phyloP scores from a whole-genome alignment of 805 yeast species.

The Ogataea pini region DNA sequence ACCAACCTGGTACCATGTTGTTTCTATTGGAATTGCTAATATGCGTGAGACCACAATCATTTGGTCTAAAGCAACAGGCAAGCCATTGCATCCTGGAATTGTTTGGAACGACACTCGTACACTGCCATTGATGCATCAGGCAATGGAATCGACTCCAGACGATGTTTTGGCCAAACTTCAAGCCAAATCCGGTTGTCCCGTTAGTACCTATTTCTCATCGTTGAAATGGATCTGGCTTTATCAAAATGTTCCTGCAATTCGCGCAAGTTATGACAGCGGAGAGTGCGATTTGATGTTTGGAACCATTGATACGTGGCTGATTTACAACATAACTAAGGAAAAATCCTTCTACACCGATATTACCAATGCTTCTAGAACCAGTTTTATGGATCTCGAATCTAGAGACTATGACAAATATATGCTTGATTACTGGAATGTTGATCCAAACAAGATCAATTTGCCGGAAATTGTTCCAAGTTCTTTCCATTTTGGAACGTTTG shows the following conservation, averaged over 20 bases:
- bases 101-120: constrained; percentile 97
- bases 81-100: constrained; percentile 82
- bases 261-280: constrained; percentile 69
- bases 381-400: constrained; percentile 80
- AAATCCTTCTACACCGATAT: constrained; percentile 78
- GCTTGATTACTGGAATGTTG: constrained; percentile 78
- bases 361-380: constrained; percentile 89
- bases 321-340: constrained; percentile 76
- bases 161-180: constrained; percentile 59
- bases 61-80: constrained; percentile 84
- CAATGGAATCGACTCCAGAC: constrained; percentile 53
- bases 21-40: constrained; percentile 85
- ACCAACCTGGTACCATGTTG: constrained; percentile 48
- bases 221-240: constrained; percentile 87
- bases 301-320: constrained; percentile 92
- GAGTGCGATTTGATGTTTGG: constrained; percentile 81
- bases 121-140: constrained; percentile 62
- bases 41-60: constrained; percentile 94
- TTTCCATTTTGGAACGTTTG: constrained; percentile 73
- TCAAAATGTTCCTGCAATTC: constrained; percentile 70
- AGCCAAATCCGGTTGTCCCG: constrained; percentile 77
- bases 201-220: constrained; percentile 90
- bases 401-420: constrained; percentile 74
- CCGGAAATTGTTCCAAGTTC: constrained; percentile 82
- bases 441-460: constrained; percentile 57